Base-by-base conservation (phyloP, 306 rosid species). In the Quercus parvula region DNA sequence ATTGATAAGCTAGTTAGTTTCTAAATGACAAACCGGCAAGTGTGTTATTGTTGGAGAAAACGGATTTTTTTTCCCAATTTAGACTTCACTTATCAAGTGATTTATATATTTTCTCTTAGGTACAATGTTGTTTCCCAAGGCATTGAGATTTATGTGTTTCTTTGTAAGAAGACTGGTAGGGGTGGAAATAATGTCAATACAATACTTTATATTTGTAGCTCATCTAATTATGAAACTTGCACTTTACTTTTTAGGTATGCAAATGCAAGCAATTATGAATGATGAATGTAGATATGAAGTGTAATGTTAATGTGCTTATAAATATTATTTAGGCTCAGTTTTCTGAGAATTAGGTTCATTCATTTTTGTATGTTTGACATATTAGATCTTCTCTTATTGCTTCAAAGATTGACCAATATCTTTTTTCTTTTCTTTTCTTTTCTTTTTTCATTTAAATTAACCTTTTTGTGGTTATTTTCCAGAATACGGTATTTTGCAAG, bases 401-500 rank as follows among this genome's bases (percentile, higher is more conserved):
- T 56, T 73, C 30, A 62, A 31, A 55, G 79, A 62, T 41, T 22
- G 35, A 49, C 17, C 54, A 9, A 46, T 13, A 2, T 62, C 27
- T 25, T 46, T 1, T 64, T 38, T 24, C 24, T 24, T 28, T 41
- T 31, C 58, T 15, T 61, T 8, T 62, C 22, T 55, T 75, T 5
- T 56, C 24, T 4, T 51, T 44, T 44, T 44, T 10, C 2, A 49
- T 62, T 61, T 41, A 8, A 41, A 41, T 41, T 14, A 31, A 52
- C 2, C 52, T n/a, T n/a, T 13, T 79, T 54, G 57, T 52, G 30
- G 22, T 28, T 15, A 1, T 76, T 69, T 77, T 83, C 2, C 82
- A 92, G 91, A 67, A 78, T 83, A 61, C 74, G 18, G 22, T 74
- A 46, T 74, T 85, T 51, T 90, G 86, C 83, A 92, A 90, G 84